Evolutionary conservation across 805 yeast species (phyloP).

Genomic region (Yamadazyma tumulicola): DNA sequence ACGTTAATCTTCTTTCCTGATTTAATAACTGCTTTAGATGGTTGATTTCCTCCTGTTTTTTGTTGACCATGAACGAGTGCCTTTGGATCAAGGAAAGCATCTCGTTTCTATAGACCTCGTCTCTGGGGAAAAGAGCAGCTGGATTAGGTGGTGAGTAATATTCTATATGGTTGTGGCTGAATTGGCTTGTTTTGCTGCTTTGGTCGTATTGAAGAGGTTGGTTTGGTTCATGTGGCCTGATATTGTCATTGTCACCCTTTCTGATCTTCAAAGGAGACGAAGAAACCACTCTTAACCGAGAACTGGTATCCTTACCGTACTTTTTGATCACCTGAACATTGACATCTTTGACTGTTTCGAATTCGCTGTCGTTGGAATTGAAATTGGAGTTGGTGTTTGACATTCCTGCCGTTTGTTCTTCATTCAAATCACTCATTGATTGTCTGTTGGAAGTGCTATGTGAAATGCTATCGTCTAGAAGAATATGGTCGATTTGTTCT

Average conservation of each 20-base stretch:
- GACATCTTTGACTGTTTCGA: slow-evolving; percentile 15
- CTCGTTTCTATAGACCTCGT: slow-evolving; percentile 19
- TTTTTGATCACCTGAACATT: slow-evolving; percentile 10
- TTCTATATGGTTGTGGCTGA: neutral
- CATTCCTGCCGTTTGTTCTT: slow-evolving; percentile 2
- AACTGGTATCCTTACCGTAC: slow-evolving; percentile 2
- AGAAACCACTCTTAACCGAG: slow-evolving; percentile 10
- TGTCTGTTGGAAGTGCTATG: slow-evolving; percentile 12
- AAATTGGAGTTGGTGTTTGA: slow-evolving; percentile 4
- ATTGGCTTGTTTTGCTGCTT: no score
- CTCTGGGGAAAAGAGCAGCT: slow-evolving; percentile 5
- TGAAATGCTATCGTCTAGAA: slow-evolving; percentile 7
- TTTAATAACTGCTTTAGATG: slow-evolving; percentile 19
- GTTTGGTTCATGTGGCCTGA: no score
- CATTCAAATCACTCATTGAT: slow-evolving; percentile 3
- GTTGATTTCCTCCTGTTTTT: slow-evolving; percentile 24
- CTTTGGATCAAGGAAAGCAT: slow-evolving; percentile 20
- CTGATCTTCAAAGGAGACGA: slow-evolving; percentile 4
- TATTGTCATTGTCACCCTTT: no score
- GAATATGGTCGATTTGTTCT: slow-evolving; percentile 4
- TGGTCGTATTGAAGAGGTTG: no score
- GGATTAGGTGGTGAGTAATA: slow-evolving; percentile 2
- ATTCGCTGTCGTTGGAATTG: slow-evolving; percentile 7
- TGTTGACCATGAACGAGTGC: slow-evolving; percentile 18
- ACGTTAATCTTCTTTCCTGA: slow-evolving; percentile 20